Conservation (phyloP, 805 yeast genomes). For the Vanderwaltozyma yarrowii region DNA sequence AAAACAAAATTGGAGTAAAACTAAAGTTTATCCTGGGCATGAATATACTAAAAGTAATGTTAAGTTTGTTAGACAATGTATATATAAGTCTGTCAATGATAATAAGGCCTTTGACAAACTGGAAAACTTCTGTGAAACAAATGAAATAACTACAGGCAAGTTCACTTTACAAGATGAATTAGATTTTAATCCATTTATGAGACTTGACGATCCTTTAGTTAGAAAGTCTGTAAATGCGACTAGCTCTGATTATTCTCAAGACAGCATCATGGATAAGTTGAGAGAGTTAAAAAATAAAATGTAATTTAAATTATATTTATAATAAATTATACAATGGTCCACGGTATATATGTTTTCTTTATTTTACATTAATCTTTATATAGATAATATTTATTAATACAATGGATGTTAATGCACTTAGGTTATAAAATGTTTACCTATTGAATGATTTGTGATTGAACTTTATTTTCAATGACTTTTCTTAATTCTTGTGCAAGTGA, state of each 20-base stretch:
- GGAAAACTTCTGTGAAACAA: conserved; percentile 37
- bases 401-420: no score
- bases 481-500: conserved; percentile 37
- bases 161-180: conserved; percentile 82
- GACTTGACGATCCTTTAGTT: conserved; percentile 55
- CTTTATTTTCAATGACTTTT: conserved; percentile 36
- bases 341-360: conserved; percentile 1
- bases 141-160: conserved; percentile 75
- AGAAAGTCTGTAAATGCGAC: conserved; percentile 45
- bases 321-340: neutral
- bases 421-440: no score
- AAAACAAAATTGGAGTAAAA: conserved; percentile 27
- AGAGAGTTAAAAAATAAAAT: conserved; percentile 62
- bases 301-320: neutral
- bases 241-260: conserved; percentile 27
- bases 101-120: conserved; percentile 43
- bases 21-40: conserved; percentile 86
- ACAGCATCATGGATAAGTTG: conserved; percentile 58
- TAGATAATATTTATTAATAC: no score
- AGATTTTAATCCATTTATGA: conserved; percentile 82
- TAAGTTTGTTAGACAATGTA: conserved; percentile 59
- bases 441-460: conserved; percentile 14
- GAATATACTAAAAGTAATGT: conserved; percentile 85
- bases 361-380: no score
- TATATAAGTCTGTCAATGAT: conserved; percentile 33